Conservation (phyloP, 2,329 filamentous ascomycete species). For the Hortaea werneckii region DNA sequence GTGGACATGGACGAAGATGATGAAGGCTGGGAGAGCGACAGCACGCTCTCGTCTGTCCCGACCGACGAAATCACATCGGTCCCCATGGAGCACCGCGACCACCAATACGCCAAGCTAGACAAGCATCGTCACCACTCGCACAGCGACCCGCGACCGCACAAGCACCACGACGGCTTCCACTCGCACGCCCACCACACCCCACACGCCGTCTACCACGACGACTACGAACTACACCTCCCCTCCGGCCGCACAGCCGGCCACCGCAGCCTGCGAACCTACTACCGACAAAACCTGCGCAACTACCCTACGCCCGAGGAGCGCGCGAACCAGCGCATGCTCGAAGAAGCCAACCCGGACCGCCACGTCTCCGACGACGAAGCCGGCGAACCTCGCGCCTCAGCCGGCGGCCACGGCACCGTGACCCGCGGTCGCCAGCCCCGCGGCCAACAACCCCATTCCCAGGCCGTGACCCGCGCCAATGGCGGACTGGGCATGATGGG, state of each 20-base stretch:
- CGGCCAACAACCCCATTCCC: slow-evolving; percentile 3
- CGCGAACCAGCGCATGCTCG: slow-evolving; percentile 54
- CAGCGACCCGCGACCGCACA: slow-evolving; percentile 58
- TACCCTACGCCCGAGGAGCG: slow-evolving; percentile 73
- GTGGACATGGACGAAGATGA: slow-evolving; percentile 46
- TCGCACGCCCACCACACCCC: slow-evolving; percentile 66
- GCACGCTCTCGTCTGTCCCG: slow-evolving; percentile 69
- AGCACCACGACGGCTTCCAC: slow-evolving; percentile 67
- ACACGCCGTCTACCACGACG: slow-evolving; percentile 76
- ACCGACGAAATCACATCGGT: slow-evolving; percentile 74
- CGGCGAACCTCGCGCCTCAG: slow-evolving; percentile 4
- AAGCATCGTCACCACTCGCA: slow-evolving; percentile 68
- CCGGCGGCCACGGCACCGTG: slow-evolving; percentile 6
- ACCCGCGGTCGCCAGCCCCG: slow-evolving; percentile 18
- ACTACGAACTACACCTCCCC: slow-evolving; percentile 87
- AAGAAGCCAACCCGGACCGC: slow-evolving; percentile 33
- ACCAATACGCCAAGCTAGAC: slow-evolving; percentile 62
- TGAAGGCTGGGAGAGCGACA: slow-evolving; percentile 93
- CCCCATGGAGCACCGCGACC: slow-evolving; percentile 60
- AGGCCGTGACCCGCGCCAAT: slow-evolving; percentile 54
- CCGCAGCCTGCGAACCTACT: slow-evolving; percentile 77
- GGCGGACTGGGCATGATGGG: slow-evolving; percentile 69
- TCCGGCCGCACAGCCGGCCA: slow-evolving; percentile 85
- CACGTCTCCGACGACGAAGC: slow-evolving; percentile 40
- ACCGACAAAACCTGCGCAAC: slow-evolving; percentile 79